phyloP scores from a whole-genome alignment of 1,139 yeast species.

The Pichia sp. region DNA sequence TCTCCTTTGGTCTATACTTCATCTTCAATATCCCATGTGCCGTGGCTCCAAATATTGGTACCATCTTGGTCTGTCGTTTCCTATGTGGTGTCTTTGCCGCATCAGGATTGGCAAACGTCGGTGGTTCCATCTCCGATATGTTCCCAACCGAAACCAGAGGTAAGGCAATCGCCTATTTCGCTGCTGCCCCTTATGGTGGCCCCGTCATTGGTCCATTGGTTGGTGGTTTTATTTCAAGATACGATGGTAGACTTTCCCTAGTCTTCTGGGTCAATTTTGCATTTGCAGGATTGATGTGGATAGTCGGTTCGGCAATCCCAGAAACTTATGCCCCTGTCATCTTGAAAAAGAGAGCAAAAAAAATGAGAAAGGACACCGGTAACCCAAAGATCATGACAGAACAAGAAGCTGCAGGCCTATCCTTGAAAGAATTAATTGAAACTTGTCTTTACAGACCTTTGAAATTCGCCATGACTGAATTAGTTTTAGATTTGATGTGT shows the following conservation, averaged over 20 bases:
- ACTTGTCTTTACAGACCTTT: conserved; percentile 73
- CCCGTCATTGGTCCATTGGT: conserved; percentile 90
- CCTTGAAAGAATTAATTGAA: conserved; percentile 58
- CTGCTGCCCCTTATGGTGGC: conserved; percentile 90
- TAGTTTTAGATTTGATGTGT: conserved; percentile 78
- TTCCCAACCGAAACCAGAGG: conserved; percentile 78
- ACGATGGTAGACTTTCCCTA: conserved; percentile 61
- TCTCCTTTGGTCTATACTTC: conserved; percentile 68
- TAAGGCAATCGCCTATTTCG: conserved; percentile 83
- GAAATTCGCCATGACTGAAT: conserved; percentile 70
- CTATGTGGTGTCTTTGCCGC: conserved; percentile 83
- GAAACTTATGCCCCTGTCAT: conserved; percentile 92
- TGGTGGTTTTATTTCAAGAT: conserved; percentile 76
- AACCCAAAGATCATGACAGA: conserved; percentile 83
- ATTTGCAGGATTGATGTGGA: conserved; percentile 81
- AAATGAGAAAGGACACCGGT: conserved; percentile 73
- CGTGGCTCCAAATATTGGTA: conserved; percentile 75
- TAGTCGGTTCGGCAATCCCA: conserved; percentile 58
- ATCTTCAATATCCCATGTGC: conserved; percentile 90
- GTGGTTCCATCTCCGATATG: conserved; percentile 87
- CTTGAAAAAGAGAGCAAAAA: conserved; percentile 65
- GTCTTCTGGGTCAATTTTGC: conserved; percentile 92
- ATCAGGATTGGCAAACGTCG: conserved; percentile 80
- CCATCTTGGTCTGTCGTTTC: conserved; percentile 74
- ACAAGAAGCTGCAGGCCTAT: conserved; percentile 75